These are phyloP conservation scores for Emmonsiellopsis sp. DNA, from an alignment of 2,329 filamentous ascomycete species.

Conservation along the genomic window DNA sequence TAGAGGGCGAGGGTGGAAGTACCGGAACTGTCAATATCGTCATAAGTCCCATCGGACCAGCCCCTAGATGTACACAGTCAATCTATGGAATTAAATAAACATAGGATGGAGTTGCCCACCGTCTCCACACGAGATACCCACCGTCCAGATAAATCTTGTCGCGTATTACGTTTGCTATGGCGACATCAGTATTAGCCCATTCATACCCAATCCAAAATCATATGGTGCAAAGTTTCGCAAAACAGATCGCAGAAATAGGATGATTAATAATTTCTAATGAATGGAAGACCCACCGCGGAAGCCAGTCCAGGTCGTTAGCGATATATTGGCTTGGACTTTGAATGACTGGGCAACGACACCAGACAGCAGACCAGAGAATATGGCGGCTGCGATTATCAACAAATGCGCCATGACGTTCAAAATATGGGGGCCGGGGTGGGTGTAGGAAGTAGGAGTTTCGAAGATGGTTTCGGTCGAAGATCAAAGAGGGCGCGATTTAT, in stretches of 20 bases:
- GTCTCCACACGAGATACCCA: conserved; percentile 42
- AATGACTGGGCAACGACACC: conserved; percentile 30
- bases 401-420: conserved; percentile 1
- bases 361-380: conserved; percentile 15
- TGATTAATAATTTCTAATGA: too few species aligned
- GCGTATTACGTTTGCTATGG: conserved; percentile 46
- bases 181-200: conserved; percentile 8
- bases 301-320: conserved; percentile 50
- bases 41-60: conserved; percentile 43
- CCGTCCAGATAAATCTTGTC: conserved; percentile 61
- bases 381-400: conserved; percentile 6
- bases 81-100: background rate
- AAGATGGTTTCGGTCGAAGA: too few species aligned
- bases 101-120: conserved; percentile 16
- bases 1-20: background rate
- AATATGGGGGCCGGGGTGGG: background rate
- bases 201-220: background rate
- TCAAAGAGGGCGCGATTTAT: too few species aligned
- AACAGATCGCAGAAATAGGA: too few species aligned
- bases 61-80: conserved; percentile 19
- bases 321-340: conserved; percentile 46
- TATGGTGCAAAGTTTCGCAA: too few species aligned
- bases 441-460: background rate
- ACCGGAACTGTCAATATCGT: too few species aligned
- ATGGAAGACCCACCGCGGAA: background rate